Conservation (phyloP, 768 basidiomycete genomes). For the Termitomyces sp. region DNA sequence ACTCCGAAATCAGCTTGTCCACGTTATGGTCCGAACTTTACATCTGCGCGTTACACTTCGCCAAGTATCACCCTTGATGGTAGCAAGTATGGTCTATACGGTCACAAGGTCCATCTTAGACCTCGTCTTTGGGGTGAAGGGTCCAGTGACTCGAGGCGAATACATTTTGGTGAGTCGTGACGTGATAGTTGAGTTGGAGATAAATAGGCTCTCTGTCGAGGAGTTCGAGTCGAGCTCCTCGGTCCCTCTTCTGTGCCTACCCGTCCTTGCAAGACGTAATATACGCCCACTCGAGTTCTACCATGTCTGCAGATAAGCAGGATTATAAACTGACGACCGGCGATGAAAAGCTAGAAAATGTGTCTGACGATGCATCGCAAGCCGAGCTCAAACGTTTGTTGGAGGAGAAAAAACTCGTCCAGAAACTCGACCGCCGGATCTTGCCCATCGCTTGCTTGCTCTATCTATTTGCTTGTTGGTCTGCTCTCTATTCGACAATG, state of each 20-base stretch:
- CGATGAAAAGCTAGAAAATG: conserved; percentile 26
- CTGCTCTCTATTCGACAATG: neutral
- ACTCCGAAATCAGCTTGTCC: neutral
- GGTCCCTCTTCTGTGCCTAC: conserved; percentile 1
- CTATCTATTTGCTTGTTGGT: conserved; percentile 73
- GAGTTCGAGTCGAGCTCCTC: conserved; percentile 2
- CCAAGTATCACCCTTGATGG: conserved; percentile 1
- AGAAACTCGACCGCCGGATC: conserved; percentile 63
- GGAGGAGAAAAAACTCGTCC: conserved; percentile 35
- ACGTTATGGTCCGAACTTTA: neutral
- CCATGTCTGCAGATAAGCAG: conserved; percentile 7
- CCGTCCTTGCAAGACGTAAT: neutral
- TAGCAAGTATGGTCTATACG: conserved; percentile 6
- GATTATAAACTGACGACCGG: conserved; percentile 9
- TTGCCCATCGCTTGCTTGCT: conserved; percentile 68
- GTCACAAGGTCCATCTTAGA: conserved; percentile 16
- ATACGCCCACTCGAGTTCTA: neutral
- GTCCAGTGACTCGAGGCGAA: conserved; percentile 9
- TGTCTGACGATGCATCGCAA: conserved; percentile 11
- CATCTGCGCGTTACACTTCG: neutral
- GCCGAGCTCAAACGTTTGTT: conserved; percentile 6
- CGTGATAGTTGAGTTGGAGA: conserved; percentile 7
- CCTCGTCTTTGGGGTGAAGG: conserved; percentile 14
- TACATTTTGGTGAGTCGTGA: conserved; percentile 24
- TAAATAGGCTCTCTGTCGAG: conserved; percentile 4